A percentile compares a stretch with the other conserved stretches of the same genome.
These are phyloP conservation scores for Pseudohalonectria lignicola DNA, from an alignment of 2,329 filamentous ascomycete species.

Conservation along the genomic window DNA sequence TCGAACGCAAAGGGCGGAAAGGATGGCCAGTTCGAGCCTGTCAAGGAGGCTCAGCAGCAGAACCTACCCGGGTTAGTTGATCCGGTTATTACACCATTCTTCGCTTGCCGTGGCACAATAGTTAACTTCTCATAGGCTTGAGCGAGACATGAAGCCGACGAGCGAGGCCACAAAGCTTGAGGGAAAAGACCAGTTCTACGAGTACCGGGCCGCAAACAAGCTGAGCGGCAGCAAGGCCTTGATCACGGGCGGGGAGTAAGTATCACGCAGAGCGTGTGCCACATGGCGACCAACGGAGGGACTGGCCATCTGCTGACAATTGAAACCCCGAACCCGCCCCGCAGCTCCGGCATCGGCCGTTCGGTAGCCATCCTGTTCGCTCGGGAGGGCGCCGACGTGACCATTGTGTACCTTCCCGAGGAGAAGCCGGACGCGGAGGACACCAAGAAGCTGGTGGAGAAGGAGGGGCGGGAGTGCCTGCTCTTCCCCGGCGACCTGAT, in stretches of 20 bases:
- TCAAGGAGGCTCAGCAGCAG: slow-evolving; percentile 22
- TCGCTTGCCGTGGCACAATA: background rate
- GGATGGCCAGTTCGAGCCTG: slow-evolving; percentile 21
- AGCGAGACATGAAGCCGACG: slow-evolving; percentile 24
- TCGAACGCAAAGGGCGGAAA: slow-evolving; percentile 4
- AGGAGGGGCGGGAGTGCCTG: slow-evolving; percentile 33
- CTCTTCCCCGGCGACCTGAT: slow-evolving; percentile 37
- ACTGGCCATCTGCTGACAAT: too few species aligned
- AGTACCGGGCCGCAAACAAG: slow-evolving; percentile 33
- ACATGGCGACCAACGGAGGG: too few species aligned
- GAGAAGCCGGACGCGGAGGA: slow-evolving; percentile 44
- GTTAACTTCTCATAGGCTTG: slow-evolving; percentile 13
- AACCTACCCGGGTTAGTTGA: slow-evolving; percentile 22
- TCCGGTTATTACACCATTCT: too few species aligned
- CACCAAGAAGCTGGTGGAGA: slow-evolving; percentile 39
- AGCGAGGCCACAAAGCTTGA: slow-evolving; percentile 29
- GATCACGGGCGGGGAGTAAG: slow-evolving; percentile 46
- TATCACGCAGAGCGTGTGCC: too few species aligned
- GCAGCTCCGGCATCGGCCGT: slow-evolving; percentile 41
- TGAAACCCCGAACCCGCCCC: too few species aligned
- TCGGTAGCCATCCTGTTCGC: slow-evolving; percentile 44
- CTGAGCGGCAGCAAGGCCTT: slow-evolving; percentile 37
- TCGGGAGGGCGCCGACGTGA: slow-evolving; percentile 44
- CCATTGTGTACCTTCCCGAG: slow-evolving; percentile 42
- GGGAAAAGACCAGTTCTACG: slow-evolving; percentile 22